Evolutionary conservation across 148 eudicot species (phyloP), one percentile per base, ranked within the genome.

Genomic region (Agrostemma githago): DNA sequence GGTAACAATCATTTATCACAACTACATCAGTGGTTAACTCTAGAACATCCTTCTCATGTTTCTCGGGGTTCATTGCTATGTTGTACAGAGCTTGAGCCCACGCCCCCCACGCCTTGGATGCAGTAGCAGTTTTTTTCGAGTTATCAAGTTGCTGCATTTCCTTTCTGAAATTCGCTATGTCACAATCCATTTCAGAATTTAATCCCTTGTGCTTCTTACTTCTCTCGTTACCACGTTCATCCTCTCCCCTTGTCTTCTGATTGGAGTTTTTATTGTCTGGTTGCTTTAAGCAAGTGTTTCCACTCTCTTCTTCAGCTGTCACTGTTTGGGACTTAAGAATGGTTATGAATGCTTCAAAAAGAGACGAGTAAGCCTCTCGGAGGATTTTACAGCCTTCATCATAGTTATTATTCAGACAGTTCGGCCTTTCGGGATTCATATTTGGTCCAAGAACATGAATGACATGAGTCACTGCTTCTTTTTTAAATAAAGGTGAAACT

Each of bases 371-470:
- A 76, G 98, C 90, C 75, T 89, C 87, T 21, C 87, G 89, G 68
- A 94, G 97, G 70, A 91, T 82, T 80, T 82, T 84, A 80, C 93
- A 86, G 44, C 96, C 98, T 75, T 89, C 85, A 6, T 70, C 80
- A 62, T 91, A 94, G 82, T 94, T 86, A 80, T 86, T 82, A 68
- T 86, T 81, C 74, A 94, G 86, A 77, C 81, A 86, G 62, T 89
- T 88, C 51, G 98, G 98, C 75, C 98, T 80, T 48, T 83, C 77
- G 2, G 96, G 93, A 83, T 94, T 94, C 97, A 94, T 91, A 80
- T 94, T 94, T 77, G 98, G 98, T 68, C 98, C 98, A 84, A 94
- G 90, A 74, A 91, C 98, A 86, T 94, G 98, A 79, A 94, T 87
- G 79, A 94, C 93, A 88, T 94, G 97, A 58, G 96, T 87, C 26